Conservation (phyloP, 345 rosid genomes). For the Streptanthus diversifolius region DNA sequence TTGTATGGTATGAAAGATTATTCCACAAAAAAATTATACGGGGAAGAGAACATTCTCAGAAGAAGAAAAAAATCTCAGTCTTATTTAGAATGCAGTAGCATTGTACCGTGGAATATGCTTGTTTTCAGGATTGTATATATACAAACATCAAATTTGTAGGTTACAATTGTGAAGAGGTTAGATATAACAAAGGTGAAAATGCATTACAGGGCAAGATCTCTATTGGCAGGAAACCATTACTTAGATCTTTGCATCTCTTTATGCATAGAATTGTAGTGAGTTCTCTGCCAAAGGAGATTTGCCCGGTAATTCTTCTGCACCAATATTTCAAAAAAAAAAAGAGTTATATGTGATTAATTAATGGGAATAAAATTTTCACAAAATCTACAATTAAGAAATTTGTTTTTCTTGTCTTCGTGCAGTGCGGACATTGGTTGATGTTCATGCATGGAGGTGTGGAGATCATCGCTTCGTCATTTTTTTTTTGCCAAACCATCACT, state of each 20-base stretch:
- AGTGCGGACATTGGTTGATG: not conserved
- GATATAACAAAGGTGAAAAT: constrained; percentile 22
- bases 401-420: not conserved
- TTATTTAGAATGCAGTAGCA: constrained; percentile 7
- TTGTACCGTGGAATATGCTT: constrained; percentile 26
- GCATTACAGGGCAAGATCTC: constrained; percentile 37
- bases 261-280: constrained; percentile 25
- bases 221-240: constrained; percentile 33
- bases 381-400: not conserved
- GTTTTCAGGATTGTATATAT: constrained; percentile 5
- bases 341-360: not conserved
- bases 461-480: not conserved
- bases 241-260: constrained; percentile 8
- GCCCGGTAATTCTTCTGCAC: constrained; percentile 31
- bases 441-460: not conserved
- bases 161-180: constrained; percentile 11
- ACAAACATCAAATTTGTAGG: not conserved
- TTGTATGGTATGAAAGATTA: not conserved
- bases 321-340: not conserved
- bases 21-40: constrained; percentile 1
- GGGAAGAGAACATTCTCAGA: constrained; percentile 8
- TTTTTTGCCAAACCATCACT: not conserved
- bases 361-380: not conserved
- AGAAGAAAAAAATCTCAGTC: not conserved
- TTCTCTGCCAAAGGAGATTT: constrained; percentile 39